These are phyloP conservation scores for Colletotrichum nymphaeae DNA, from an alignment of 2,329 filamentous ascomycete species.

Conservation along the genomic window DNA sequence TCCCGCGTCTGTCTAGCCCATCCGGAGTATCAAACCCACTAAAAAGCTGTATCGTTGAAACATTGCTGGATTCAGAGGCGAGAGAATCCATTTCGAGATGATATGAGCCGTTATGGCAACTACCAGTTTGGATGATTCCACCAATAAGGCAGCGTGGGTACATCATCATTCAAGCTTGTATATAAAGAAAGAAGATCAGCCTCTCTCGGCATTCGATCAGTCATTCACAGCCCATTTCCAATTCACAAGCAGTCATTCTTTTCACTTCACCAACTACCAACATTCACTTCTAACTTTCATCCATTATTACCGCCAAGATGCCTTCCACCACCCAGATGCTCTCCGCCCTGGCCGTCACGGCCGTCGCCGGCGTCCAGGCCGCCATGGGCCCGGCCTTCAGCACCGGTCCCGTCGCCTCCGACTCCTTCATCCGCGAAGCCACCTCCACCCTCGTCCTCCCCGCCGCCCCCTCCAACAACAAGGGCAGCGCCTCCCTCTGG, in stretches of 20 bases:
- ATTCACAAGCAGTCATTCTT: background rate
- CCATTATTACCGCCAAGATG: background rate
- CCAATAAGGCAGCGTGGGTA: background rate
- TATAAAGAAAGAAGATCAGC: background rate
- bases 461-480: constrained; percentile 47
- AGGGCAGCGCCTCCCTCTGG: constrained; percentile 55
- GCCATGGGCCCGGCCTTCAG: constrained; percentile 53
- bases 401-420: constrained; percentile 53
- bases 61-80: background rate
- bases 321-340: constrained; percentile 27
- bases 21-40: background rate
- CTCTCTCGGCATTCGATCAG: background rate
- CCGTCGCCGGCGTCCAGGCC: constrained; percentile 36
- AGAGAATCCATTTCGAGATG: background rate
- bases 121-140: background rate
- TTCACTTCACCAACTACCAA: background rate
- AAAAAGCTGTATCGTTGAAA: constrained; percentile 3
- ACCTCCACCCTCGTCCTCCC: constrained; percentile 57
- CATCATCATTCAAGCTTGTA: background rate
- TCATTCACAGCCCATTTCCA: background rate
- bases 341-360: constrained; percentile 21
- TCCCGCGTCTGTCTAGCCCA: too few relatives aligned
- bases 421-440: constrained; percentile 56
- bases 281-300: background rate
- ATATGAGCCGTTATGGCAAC: background rate